Evolutionary conservation across 257 asterid species (phyloP).

Genomic region (Schizonepeta tenuifolia): DNA sequence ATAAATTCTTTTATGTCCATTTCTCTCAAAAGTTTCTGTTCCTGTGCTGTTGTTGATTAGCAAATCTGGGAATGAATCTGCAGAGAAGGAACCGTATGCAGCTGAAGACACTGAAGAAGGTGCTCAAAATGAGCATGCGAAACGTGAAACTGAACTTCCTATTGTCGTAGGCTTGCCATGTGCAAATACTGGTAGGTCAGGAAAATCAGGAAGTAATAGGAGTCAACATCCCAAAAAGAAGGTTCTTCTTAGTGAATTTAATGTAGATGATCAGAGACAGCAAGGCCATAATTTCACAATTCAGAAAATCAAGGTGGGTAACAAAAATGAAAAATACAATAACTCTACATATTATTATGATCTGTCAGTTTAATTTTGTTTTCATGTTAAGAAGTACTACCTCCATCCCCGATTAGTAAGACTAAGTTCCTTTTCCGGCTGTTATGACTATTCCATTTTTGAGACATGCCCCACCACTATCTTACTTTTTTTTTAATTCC

Average conservation of each 20-base stretch:
- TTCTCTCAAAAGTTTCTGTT: constrained; percentile 13
- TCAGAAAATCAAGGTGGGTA: constrained; percentile 55
- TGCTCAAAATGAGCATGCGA: constrained; percentile 38
- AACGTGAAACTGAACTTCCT: constrained; percentile 42
- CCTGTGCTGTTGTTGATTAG: constrained; percentile 11
- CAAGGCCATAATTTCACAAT: constrained; percentile 31
- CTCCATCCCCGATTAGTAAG: too few relatives aligned
- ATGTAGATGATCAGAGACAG: constrained; percentile 40
- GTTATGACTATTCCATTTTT: too few relatives aligned
- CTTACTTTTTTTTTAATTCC: too few relatives aligned
- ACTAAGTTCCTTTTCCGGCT: too few relatives aligned
- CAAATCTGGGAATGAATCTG: constrained; percentile 35
- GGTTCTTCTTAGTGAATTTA: constrained; percentile 22
- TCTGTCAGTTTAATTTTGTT: constrained; percentile 1
- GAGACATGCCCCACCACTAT: too few relatives aligned
- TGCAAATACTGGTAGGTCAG: constrained; percentile 44
- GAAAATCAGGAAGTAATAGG: constrained; percentile 37
- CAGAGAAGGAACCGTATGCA: constrained; percentile 49
- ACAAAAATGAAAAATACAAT: constrained; percentile 24
- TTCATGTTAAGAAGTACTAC: background rate
- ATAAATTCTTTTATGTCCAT: background rate
- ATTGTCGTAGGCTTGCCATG: constrained; percentile 69
- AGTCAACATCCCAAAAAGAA: constrained; percentile 34
- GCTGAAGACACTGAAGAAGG: constrained; percentile 43
- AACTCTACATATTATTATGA: constrained; percentile 27